Conservation (phyloP, 148 eudicot genomes). For the Amaranthus hypochondriacus region DNA sequence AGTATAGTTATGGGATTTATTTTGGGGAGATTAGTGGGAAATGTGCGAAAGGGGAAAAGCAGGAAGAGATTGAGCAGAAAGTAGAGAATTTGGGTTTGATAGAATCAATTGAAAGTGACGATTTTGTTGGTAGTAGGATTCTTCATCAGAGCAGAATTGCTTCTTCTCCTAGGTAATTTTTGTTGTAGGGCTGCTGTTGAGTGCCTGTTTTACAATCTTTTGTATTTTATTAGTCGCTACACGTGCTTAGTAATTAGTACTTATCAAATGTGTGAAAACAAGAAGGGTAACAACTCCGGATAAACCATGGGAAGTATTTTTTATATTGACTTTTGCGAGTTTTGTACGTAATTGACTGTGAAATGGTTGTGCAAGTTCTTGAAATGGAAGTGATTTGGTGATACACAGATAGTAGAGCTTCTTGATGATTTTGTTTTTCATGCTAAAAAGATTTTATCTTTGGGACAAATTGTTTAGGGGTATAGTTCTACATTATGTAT, state of each 20-base stretch:
- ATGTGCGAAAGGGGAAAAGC: background rate
- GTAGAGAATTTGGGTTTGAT: slow-evolving; percentile 19
- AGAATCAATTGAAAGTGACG: slow-evolving; percentile 15
- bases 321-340: background rate
- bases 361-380: background rate
- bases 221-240: background rate
- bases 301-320: no score
- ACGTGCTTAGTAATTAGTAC: no score
- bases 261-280: no score
- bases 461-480: background rate
- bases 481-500: background rate
- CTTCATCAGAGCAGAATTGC: slow-evolving; percentile 25
- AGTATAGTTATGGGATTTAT: slow-evolving; percentile 96
- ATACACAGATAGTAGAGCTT: background rate
- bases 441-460: background rate
- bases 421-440: background rate
- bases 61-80: background rate
- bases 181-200: background rate
- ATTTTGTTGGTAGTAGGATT: slow-evolving; percentile 8
- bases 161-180: slow-evolving; percentile 3
- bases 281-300: no score
- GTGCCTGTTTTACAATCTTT: background rate
- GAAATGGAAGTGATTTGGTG: background rate
- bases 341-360: background rate
- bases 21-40: slow-evolving; percentile 51